Evolutionary conservation across 1,284 basidiomycete species (phyloP).

Genomic region (Pyrrhoderma noxium): DNA sequence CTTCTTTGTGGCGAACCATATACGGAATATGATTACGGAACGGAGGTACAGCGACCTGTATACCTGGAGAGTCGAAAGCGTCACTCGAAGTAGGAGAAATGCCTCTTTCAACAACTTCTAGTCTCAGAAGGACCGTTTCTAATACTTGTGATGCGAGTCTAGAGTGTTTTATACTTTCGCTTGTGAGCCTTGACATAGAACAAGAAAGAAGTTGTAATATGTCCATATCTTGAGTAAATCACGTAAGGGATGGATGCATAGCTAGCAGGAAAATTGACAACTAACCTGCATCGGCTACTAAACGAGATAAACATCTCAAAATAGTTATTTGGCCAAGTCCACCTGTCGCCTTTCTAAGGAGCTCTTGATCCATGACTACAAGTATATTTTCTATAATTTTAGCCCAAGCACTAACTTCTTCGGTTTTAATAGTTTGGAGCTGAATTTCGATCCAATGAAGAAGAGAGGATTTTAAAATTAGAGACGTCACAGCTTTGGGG

Average conservation of each 20-base stretch:
- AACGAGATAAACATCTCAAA: slow-evolving; percentile 41
- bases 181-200: slow-evolving; percentile 22
- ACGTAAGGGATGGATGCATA: neutral
- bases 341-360: slow-evolving; percentile 42
- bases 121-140: slow-evolving; percentile 21
- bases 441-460: slow-evolving; percentile 79
- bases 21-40: slow-evolving; percentile 34
- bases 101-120: slow-evolving; percentile 33
- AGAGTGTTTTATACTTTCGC: neutral
- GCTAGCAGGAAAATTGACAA: neutral
- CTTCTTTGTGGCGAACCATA: neutral
- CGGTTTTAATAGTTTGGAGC: slow-evolving; percentile 32
- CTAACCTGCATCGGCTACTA: slow-evolving; percentile 32
- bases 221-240: slow-evolving; percentile 7
- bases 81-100: slow-evolving; percentile 30
- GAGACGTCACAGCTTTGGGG: slow-evolving; percentile 53
- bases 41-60: slow-evolving; percentile 34
- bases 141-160: slow-evolving; percentile 1
- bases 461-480: slow-evolving; percentile 63
- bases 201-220: slow-evolving; percentile 11
- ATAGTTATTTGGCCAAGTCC: slow-evolving; percentile 52
- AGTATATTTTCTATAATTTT: slow-evolving; percentile 67
- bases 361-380: slow-evolving; percentile 37
- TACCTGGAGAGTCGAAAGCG: too few species aligned
- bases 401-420: slow-evolving; percentile 54